Evolutionary conservation across 75 land plant species (phyloP).

Genomic region (Cupressus sempervirens): DNA sequence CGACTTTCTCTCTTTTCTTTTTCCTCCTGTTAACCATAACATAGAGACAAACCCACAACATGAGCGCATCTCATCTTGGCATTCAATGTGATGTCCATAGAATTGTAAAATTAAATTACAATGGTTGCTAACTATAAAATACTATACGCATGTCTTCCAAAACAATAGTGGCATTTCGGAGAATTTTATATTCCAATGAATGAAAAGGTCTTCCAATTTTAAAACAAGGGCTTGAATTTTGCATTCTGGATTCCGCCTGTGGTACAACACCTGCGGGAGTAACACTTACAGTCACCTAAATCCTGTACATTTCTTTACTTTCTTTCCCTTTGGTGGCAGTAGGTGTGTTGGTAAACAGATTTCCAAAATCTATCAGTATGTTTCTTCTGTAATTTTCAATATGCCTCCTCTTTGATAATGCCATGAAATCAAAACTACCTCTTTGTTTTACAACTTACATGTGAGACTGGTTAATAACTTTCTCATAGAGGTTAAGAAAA

Average conservation of each 20-base stretch:
- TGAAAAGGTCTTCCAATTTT: not conserved
- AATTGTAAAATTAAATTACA: not conserved
- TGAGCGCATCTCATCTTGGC: not conserved
- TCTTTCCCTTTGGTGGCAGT: too few species aligned
- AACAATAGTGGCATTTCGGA: not conserved
- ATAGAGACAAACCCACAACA: not conserved
- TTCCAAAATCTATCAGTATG: too few species aligned
- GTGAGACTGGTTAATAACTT: too few species aligned
- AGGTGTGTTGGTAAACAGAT: too few species aligned
- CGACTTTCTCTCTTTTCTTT: too few species aligned
- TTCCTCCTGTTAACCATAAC: not conserved
- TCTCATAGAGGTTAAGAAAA: too few species aligned
- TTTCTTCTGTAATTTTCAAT: too few species aligned
- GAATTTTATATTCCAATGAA: not conserved
- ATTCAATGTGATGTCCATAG: not conserved
- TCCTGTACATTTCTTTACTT: not conserved
- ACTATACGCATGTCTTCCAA: not conserved
- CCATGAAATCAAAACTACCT: too few species aligned
- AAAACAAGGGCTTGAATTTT: not conserved
- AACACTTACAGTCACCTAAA: not conserved
- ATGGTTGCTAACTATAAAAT: not conserved
- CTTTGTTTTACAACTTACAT: too few species aligned
- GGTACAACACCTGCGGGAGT: not conserved
- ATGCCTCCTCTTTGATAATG: too few species aligned
- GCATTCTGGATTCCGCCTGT: not conserved